Conservation (phyloP, 116 monocot species). For the Papilionanthe hybrid region DNA sequence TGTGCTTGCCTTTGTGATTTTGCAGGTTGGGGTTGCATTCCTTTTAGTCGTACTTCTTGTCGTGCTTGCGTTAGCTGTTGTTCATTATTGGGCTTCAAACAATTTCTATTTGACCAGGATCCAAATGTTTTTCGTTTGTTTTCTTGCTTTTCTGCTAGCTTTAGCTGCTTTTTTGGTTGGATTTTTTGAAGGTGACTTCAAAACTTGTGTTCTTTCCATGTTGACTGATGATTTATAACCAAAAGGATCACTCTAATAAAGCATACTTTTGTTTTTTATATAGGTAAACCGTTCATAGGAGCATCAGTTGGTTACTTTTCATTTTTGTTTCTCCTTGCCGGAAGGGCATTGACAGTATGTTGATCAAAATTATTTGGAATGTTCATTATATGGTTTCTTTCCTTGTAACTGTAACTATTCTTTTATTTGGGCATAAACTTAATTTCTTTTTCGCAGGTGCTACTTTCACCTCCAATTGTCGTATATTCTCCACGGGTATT, state of each 20-base stretch:
- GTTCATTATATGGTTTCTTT: neutral
- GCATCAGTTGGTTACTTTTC: conserved; percentile 98
- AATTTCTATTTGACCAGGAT: conserved; percentile 92
- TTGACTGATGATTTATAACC: neutral
- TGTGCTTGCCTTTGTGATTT: conserved; percentile 11
- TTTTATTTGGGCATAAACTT: conserved; percentile 1
- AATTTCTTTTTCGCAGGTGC: conserved; percentile 48
- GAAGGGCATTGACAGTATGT: conserved; percentile 95
- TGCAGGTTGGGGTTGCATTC: conserved; percentile 88
- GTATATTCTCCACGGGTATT: conserved; percentile 96
- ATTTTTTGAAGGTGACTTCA: conserved; percentile 64
- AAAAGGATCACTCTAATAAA: neutral
- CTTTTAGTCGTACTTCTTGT: conserved; percentile 81
- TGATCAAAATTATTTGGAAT: neutral
- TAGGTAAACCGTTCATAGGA: conserved; percentile 92
- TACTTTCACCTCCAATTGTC: conserved; percentile 99
- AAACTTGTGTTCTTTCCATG: neutral
- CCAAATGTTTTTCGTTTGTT: conserved; percentile 85
- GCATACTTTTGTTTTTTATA: conserved; percentile 7
- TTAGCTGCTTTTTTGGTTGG: conserved; percentile 94
- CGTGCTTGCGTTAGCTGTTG: conserved; percentile 77
- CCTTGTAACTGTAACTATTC: neutral
- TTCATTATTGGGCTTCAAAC: conserved; percentile 93
- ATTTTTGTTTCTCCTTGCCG: conserved; percentile 91
- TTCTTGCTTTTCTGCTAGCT: conserved; percentile 84